phyloP scores from a whole-genome alignment of 176 grass and related monocot species.

The Avena insularis region DNA sequence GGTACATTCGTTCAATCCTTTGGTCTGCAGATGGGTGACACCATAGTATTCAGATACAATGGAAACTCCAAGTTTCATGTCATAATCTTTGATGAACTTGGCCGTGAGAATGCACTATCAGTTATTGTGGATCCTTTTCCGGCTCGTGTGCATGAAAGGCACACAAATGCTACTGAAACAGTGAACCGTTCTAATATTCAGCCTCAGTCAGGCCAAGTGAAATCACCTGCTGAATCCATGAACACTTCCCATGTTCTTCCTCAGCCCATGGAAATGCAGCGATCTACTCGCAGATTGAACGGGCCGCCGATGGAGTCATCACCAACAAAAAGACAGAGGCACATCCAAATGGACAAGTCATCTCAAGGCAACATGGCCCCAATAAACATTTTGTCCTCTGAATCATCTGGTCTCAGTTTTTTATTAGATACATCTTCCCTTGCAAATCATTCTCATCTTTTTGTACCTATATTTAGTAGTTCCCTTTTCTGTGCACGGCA shows the following conservation, averaged over 20 bases:
- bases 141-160: not conserved
- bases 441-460: not conserved
- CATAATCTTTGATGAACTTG: conserved; percentile 14
- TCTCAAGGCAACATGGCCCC: not conserved
- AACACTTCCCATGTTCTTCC: not conserved
- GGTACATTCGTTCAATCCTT: not conserved
- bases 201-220: not conserved
- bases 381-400: not conserved
- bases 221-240: not conserved
- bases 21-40: conserved; percentile 11
- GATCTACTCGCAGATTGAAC: not conserved
- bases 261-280: not conserved
- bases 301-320: not conserved
- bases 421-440: not conserved
- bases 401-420: not conserved
- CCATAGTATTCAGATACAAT: not conserved
- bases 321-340: not conserved
- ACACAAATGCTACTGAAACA: not conserved
- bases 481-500: conserved; percentile 1
- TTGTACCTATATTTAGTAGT: not conserved
- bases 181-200: not conserved
- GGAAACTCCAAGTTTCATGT: not conserved
- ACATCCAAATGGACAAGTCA: not conserved
- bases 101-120: conserved; percentile 16
- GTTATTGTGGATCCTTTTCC: not conserved